Evolutionary conservation across 352 stramenopile genomes (phyloP).

Genomic region (Phytophthora sp.): DNA sequence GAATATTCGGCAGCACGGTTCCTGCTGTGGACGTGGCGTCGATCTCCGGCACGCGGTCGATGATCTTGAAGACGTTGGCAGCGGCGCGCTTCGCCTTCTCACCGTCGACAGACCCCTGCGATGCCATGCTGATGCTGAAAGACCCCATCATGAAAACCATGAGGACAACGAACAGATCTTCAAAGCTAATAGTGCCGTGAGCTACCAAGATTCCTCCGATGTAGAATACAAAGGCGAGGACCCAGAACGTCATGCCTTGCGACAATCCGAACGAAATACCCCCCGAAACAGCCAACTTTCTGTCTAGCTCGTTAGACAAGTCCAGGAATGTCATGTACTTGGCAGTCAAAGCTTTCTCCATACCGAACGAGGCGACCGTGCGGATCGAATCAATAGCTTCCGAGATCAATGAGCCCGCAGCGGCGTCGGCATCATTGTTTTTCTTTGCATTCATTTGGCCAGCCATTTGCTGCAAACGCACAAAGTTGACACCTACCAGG

Average conservation of each 20-base stretch:
- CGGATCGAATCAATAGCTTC: constrained; percentile 61
- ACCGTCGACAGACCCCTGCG: constrained; percentile 51
- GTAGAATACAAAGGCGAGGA: constrained; percentile 63
- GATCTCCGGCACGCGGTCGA: constrained; percentile 67
- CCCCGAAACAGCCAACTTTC: constrained; percentile 34
- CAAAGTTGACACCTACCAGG: constrained; percentile 44
- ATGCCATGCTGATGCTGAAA: constrained; percentile 62
- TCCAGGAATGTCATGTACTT: constrained; percentile 37
- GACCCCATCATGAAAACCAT: constrained; percentile 51
- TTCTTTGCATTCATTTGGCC: constrained; percentile 44
- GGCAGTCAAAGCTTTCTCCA: constrained; percentile 37
- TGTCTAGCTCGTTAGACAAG: constrained; percentile 37
- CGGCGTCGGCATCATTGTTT: constrained; percentile 46
- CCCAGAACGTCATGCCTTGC: constrained; percentile 52
- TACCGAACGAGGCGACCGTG: constrained; percentile 55
- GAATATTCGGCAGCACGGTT: constrained; percentile 19
- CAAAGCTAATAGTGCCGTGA: constrained; percentile 44
- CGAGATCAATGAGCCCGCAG: constrained; percentile 43
- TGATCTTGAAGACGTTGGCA: constrained; percentile 78
- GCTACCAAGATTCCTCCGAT: constrained; percentile 55
- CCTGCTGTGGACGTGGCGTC: constrained; percentile 30
- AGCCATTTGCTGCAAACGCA: constrained; percentile 47
- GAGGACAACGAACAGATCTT: constrained; percentile 57
- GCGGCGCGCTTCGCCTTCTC: constrained; percentile 66
- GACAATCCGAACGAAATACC: constrained; percentile 55